phyloP scores from a whole-genome alignment of 2,329 filamentous ascomycete species.

The Lecanosticta acicola region DNA sequence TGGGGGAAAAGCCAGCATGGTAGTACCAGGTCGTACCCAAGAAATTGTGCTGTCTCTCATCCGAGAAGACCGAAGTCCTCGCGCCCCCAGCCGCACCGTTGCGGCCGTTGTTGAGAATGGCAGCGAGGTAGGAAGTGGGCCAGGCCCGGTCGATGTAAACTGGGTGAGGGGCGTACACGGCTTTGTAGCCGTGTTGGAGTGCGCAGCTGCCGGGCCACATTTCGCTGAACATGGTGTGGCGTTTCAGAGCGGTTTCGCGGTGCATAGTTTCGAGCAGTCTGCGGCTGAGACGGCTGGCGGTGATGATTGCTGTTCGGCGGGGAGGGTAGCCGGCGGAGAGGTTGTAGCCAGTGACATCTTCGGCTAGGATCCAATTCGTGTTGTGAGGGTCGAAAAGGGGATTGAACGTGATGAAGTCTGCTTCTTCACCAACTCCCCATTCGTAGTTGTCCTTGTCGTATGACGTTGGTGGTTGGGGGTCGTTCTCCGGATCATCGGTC shows the following conservation, averaged over 20 bases:
- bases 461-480: constrained; percentile 50
- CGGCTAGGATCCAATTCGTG: constrained; percentile 67
- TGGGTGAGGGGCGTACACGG: constrained; percentile 59
- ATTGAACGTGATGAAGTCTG: constrained; percentile 72
- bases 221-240: constrained; percentile 70
- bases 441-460: constrained; percentile 52
- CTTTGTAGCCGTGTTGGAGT: constrained; percentile 71
- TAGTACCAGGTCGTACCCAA: constrained; percentile 51
- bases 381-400: constrained; percentile 67
- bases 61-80: constrained; percentile 45
- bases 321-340: constrained; percentile 50
- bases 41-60: constrained; percentile 51
- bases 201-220: constrained; percentile 71
- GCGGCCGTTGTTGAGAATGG: constrained; percentile 52
- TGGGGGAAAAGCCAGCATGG: constrained; percentile 47
- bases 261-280: constrained; percentile 67
- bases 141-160: constrained; percentile 54
- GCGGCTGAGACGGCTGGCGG: constrained; percentile 61
- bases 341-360: constrained; percentile 66
- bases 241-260: constrained; percentile 62
- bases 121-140: constrained; percentile 50
- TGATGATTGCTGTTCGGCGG: constrained; percentile 66
- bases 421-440: constrained; percentile 66
- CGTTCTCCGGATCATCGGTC: constrained; percentile 47
- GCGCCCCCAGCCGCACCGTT: constrained; percentile 48